Conservation (phyloP, 345 rosid species). For the Dimocarpus longan region DNA sequence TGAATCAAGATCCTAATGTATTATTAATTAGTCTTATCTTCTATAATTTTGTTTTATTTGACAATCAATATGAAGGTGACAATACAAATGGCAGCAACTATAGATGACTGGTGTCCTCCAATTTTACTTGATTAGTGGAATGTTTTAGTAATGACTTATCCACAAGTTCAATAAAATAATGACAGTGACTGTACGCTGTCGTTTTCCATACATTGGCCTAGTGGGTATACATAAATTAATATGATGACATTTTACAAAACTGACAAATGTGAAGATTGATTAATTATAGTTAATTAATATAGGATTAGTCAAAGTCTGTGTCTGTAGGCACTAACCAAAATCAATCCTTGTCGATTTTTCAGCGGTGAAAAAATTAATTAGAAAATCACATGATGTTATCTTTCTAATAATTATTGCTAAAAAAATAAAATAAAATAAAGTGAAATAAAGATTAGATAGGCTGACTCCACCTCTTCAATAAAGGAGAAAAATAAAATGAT, state of each 20-base stretch:
- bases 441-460: background rate
- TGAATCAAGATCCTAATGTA: no score
- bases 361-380: background rate
- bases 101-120: background rate
- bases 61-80: background rate
- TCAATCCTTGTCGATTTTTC: background rate
- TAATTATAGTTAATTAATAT: background rate
- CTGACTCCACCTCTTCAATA: background rate
- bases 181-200: background rate
- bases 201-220: background rate
- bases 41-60: no score
- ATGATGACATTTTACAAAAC: background rate
- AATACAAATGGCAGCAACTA: background rate
- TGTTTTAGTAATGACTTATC: background rate
- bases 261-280: background rate
- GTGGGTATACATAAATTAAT: background rate
- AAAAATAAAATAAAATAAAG: background rate
- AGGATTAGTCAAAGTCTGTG: conserved; percentile 1
- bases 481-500: background rate
- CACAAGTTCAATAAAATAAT: background rate
- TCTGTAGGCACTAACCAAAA: background rate
- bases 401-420: background rate
- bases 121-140: background rate
- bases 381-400: background rate
- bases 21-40: no score